Evolutionary conservation across 345 rosid species (phyloP).

Genomic region (Eucalyptus marginata): DNA sequence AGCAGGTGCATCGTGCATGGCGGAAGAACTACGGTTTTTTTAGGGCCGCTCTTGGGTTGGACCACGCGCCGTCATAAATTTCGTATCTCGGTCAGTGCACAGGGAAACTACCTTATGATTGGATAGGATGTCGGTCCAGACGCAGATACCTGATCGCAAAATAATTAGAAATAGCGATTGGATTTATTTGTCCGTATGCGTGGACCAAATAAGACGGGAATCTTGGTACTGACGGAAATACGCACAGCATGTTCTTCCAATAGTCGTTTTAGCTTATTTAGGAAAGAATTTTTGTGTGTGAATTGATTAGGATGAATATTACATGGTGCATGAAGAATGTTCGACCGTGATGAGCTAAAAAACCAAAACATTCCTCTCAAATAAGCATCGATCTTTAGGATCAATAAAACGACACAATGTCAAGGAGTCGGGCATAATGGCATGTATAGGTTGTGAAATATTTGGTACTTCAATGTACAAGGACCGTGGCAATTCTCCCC

Average conservation of each 20-base stretch:
- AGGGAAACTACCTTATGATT: not conserved
- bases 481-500: not conserved
- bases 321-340: not conserved
- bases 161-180: not conserved
- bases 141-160: not conserved
- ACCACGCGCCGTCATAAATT: not conserved
- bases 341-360: fast-evolving
- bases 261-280: not conserved
- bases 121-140: fast-evolving
- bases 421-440: not conserved
- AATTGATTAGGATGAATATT: not conserved
- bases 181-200: not conserved
- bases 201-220: not conserved
- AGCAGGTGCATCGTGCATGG: not conserved
- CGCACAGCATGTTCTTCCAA: fast-evolving
- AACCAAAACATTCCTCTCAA: not conserved
- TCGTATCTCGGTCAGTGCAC: no score
- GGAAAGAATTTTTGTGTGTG: not conserved
- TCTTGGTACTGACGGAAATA: not conserved
- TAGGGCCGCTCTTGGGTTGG: not conserved
- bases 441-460: not conserved
- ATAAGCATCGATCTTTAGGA: not conserved
- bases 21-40: not conserved
- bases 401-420: no score
- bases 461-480: not conserved